Evolutionary conservation across 306 rosid species (phyloP).

Genomic region (Vachellia collinsii): DNA sequence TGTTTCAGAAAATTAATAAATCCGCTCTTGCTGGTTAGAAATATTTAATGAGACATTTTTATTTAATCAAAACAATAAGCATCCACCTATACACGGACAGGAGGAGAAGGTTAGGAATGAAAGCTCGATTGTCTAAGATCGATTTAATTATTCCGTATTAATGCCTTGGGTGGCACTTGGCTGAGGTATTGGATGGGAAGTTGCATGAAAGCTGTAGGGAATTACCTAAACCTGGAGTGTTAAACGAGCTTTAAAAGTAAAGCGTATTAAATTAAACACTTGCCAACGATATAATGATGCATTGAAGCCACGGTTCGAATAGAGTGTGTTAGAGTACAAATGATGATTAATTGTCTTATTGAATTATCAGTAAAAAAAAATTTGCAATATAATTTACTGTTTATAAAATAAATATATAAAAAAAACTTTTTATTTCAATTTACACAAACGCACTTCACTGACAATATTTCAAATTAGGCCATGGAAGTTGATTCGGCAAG

Average conservation of each 20-base stretch:
- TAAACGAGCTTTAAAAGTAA: too few relatives aligned
- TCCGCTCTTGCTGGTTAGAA: too few relatives aligned
- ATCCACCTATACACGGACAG: background rate
- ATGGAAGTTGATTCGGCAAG: conserved; percentile 15
- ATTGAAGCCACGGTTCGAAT: too few relatives aligned
- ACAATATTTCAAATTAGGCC: too few relatives aligned
- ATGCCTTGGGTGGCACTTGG: background rate
- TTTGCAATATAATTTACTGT: too few relatives aligned
- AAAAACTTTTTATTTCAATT: too few relatives aligned
- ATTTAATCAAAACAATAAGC: background rate
- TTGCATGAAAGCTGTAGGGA: background rate
- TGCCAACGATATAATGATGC: too few relatives aligned
- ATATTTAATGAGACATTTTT: too few relatives aligned
- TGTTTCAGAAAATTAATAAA: background rate
- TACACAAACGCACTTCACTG: too few relatives aligned
- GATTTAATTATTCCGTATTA: background rate
- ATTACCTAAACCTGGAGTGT: background rate
- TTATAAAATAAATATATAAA: too few relatives aligned
- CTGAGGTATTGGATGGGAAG: background rate
- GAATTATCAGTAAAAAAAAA: too few relatives aligned
- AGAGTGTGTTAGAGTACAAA: background rate
- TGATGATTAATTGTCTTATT: conserved; percentile 12
- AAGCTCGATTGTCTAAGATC: background rate
- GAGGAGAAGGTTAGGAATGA: background rate
- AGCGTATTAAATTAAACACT: too few relatives aligned